Evolutionary conservation across 2,329 filamentous ascomycete species (phyloP), one percentile per base, ranked within the genome.

Genomic region (Thermothelomyces thermophilus): DNA sequence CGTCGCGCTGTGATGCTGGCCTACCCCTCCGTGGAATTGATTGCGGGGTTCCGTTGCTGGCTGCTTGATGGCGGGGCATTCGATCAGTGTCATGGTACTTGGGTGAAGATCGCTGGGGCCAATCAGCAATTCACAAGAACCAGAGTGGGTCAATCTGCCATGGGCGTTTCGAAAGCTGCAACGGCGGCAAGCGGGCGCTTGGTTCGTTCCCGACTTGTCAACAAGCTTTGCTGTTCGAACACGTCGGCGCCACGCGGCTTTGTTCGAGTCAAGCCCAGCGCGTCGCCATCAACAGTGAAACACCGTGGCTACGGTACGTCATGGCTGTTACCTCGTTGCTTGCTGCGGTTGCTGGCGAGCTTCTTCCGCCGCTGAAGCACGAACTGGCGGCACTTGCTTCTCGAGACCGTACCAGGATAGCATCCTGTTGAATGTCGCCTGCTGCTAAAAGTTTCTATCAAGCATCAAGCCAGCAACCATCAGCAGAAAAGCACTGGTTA

Each of bases 41-140:
- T 46, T 56, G 57, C 57, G 57, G 57, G 57, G 57, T 52, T 39
- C 33, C 3, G 33, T 48, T 42, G 42, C 50, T 55, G 50, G 50
- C 47, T 50, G 52, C 50, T 30, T 4, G 28, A 45, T 41, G 41
- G 44, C 42, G 48, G 41, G 45, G 46, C 40, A 44, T 14, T 8
- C 16, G n/a, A n/a, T n/a, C n/a, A n/a, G n/a, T n/a, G n/a, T n/a
- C n/a, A n/a, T n/a, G n/a, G n/a, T n/a, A n/a, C n/a, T n/a, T n/a
- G n/a, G n/a, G n/a, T n/a, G n/a, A n/a, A 41, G 22, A 46, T 28
- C 5, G 22, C 26, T 20, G 8, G n/a, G n/a, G n/a, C 51, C 53
- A 56, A 53, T 53, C 44, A 52, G 4, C n/a, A 31, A 24, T 3
- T 16, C 24, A 13, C 0, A 14, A 9, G 5, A 16, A 3, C 2